Base-by-base conservation (phyloP, 2,329 filamentous ascomycete species). In the Sclerotinia borealis region DNA sequence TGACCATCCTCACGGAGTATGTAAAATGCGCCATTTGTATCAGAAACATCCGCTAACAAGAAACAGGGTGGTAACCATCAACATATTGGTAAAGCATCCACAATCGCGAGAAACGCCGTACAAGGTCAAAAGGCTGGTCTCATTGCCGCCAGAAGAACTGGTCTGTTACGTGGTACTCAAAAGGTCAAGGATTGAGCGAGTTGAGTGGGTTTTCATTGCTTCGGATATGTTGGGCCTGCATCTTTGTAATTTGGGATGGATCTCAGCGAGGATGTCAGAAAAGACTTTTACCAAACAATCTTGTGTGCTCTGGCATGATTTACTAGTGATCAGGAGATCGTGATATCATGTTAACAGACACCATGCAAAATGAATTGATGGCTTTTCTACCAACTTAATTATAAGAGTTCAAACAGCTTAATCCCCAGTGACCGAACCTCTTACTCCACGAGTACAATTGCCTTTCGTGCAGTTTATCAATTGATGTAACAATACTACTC, bases 41-140 rank as follows among this genome's bases (percentile, higher is more conserved):
- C n/a, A 54, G 13, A 25, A 58, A 25, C 58, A 47, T 64, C 39
- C 66, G 69, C 81, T 85, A 77, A 85, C 79, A 75, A 68, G 63
- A 25, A 65, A 65, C 56, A 71, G 75, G 76, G 85, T 83, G 93
- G 95, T 96, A 98, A 99, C 89, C 95, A 99, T 83, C 95, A 99
- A 87, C 95, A 99, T 71, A 76, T 77, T 84, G 73, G 95, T 90
- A 98, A 99, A 85, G 95, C 95, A 76, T 99, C 95, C 73, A 99
- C 95, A 80, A 99, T 99, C 83, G 96, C 92, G 75, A 89, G 95
- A 81, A 96, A 96, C 85, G 95, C 95, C 77, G 90, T 89, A 80
- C 89, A 92, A 83, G 95, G 95, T 90, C 95, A 99, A 85, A 99
- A 99, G 88, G 95, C 95, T 77, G 95, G 95, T 97, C 93, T 99